phyloP scores from a whole-genome alignment of 2,329 filamentous ascomycete species.

The Ascochyta clinopodiicola region DNA sequence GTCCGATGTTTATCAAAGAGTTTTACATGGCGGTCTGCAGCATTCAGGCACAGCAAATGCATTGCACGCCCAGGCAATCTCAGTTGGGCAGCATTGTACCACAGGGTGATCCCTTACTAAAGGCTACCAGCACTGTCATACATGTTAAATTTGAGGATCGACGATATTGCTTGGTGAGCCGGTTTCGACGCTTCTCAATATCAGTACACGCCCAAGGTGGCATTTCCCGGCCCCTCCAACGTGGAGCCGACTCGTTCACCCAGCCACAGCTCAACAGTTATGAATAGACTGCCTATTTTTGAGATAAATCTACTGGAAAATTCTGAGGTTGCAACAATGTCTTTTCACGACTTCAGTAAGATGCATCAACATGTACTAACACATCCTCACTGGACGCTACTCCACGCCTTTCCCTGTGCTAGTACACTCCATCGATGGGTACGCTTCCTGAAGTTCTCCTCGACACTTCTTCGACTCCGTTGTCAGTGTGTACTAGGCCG shows the following conservation, averaged over 20 bases:
- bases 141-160: neutral
- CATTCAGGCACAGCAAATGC: conserved; percentile 1
- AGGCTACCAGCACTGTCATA: neutral
- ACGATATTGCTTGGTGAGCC: neutral
- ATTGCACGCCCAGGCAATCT: conserved; percentile 1
- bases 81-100: neutral
- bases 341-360: neutral
- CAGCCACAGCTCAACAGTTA: no score
- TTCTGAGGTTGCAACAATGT: neutral
- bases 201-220: neutral
- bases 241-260: neutral
- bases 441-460: no score
- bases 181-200: neutral
- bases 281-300: no score
- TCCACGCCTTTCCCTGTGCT: neutral
- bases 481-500: no score
- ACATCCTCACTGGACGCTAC: neutral
- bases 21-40: neutral
- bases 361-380: neutral
- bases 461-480: no score
- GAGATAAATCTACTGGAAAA: no score
- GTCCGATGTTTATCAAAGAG: neutral
- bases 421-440: neutral
- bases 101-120: neutral
- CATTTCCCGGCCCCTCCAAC: neutral